Evolutionary conservation across 106 monocot genomes (phyloP), one percentile per base, ranked within the genome.

Genomic region (Allium sativum): DNA sequence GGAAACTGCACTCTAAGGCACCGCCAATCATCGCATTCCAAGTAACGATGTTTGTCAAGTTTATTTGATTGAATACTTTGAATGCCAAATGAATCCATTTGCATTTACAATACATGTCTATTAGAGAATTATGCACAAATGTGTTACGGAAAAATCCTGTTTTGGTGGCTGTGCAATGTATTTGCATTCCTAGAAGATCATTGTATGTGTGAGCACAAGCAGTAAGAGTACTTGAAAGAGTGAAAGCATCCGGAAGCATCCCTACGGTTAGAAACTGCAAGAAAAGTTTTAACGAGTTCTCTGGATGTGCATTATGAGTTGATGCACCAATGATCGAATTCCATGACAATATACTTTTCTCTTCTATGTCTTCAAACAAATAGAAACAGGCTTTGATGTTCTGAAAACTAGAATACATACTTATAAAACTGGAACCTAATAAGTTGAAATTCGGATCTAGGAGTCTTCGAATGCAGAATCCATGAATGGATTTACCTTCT

Each of bases 71-170:
- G 15, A 74, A 74, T 11, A 74, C 41, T 18, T 20, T 45, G 53
- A 61, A 54, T 21, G 73, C 73, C 12, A 44, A 40, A 4, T 67
- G 67, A 17, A 60, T 19, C 9, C 50, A 66, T 61, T 65, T 52
- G 46, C 67, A 67, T 54, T 67, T 74, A 40, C 67, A 65, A 61
- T 74, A 67, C 73, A 74, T 67, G 21, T 61, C 67, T 41, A 73
- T 50, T n/a, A 74, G 60, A 22, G 73, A 66, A 21, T 73, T 73
- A 41, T 59, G 73, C 45, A 74, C 73, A 52, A 73, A 58, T 22
- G 46, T 48, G 52, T 44, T 58, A 18, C 1, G 9, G 1, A 15
- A 17, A 9, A 53, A 42, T 0, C 73, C 73, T 17, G 62, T 71
- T 42, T 59, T 78, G 19, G 53, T 55, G 3, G 68, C 63, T 8